Evolutionary conservation across 371 early-diverging fungal genomes (phyloP), one percentile per base, ranked within the genome.

Genomic region (Lichtheimia hyalospora): DNA sequence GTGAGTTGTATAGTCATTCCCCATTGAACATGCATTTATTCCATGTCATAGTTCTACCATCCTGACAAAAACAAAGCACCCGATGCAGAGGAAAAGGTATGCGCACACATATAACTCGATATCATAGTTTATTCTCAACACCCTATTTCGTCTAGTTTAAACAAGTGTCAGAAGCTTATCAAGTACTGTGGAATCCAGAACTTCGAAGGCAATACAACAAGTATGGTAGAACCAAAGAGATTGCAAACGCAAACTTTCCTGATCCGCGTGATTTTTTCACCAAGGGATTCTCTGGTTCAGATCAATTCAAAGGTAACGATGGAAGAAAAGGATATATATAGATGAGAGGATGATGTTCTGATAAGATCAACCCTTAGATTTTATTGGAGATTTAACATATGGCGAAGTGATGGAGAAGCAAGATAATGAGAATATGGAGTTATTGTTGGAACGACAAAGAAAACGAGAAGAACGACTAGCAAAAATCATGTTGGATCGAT

Each of bases 151-250:
- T n/a, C 46, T 46, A 46, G 46, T 46, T 46, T 21, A 46, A 46
- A 16, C n/a, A 46, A n/a, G 1, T 46, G 7, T n/a, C 18, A 7
- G 94, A 95, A 70, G 97, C 95, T 20, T 95, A 97, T 73, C 95
- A 94, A 71, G 85, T 88, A 1, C 80, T 97, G 21, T 89, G 89
- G 3, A 96, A 97, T 63, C 91, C 93, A 4, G 82, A 86, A 59
- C 72, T 88, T 61, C 87, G 97, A 66, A 77, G 88, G 34, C 75
- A 81, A 53, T 97, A 97, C 77, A 93, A 97, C 65, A 84, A 86
- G 67, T 84, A 84, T 65, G 93, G 93, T 50, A 77, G 81, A 46
- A 77, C 84, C 57, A 84, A 82, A 69, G 84, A 75, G 61, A 72
- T 84, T 0, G 83, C 76, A 12, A 84, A 87, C 8, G 88, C 86